phyloP scores from a whole-genome alignment of 2,329 filamentous ascomycete genomes.

The Aspergillus sergii region DNA sequence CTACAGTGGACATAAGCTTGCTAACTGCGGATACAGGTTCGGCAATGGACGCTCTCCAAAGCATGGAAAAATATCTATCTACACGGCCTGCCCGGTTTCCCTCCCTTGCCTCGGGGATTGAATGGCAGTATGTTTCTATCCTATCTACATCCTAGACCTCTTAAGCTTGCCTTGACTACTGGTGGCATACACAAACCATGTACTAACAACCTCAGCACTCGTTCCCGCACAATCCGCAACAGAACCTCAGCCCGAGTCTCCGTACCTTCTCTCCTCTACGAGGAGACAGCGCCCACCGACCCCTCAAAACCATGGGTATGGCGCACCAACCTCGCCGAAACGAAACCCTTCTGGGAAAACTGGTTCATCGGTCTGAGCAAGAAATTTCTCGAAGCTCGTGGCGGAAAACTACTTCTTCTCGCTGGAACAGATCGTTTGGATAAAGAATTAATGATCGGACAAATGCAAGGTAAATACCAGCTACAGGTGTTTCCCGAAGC shows the following conservation, averaged over 20 bases:
- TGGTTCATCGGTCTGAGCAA: constrained; percentile 89
- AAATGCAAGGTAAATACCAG: constrained; percentile 98
- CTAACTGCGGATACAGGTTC: constrained; percentile 57
- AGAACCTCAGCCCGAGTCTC: constrained; percentile 80
- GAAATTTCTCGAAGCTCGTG: constrained; percentile 80
- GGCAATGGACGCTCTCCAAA: constrained; percentile 89
- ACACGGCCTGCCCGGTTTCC: constrained; percentile 78
- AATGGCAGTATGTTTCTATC: constrained; percentile 71
- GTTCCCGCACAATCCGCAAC: constrained; percentile 84
- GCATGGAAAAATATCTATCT: constrained; percentile 89
- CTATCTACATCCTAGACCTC: not conserved
- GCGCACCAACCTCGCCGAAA: constrained; percentile 80
- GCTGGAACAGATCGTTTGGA: constrained; percentile 89
- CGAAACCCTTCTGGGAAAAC: constrained; percentile 88
- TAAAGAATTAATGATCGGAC: constrained; percentile 89
- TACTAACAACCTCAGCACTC: constrained; percentile 51
- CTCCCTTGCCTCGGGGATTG: constrained; percentile 77
- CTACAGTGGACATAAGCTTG: not conserved
- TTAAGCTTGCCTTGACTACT: not conserved
- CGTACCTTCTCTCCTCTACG: constrained; percentile 75
- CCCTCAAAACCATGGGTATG: constrained; percentile 69
- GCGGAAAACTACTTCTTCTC: constrained; percentile 81
- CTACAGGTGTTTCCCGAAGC: constrained; percentile 92
- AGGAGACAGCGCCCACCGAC: constrained; percentile 40
- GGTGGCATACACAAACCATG: not conserved